Evolutionary conservation across 208 protist genomes (phyloP), one percentile per base, ranked within the genome.

Genomic region (Crithidia sp.): DNA sequence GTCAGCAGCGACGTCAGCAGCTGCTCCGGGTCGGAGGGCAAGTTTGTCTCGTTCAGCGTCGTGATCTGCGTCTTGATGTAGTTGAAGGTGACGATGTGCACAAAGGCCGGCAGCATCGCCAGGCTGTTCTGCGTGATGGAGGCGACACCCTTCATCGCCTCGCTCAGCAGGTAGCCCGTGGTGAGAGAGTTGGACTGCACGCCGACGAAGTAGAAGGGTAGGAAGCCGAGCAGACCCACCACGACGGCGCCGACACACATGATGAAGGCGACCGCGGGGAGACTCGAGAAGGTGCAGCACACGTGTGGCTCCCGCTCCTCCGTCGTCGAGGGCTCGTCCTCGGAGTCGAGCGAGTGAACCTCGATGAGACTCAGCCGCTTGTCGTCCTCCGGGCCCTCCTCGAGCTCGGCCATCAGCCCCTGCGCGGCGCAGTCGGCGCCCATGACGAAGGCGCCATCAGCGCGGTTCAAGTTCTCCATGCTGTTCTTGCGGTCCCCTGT

Each of bases 171-270:
- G 67, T 79, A 77, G 16, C 73, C 75, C 0, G 78, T 90, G 5
- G 83, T 85, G 43, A 56, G 63, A 10, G 64, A 63, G 70, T 86
- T 87, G 28, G 74, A 81, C 12, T 53, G 40, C 62, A 85, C 73
- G 66, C 81, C 74, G 37, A 86, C 66, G 47, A 90, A 79, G 79
- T 86, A 90, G 58, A 88, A 84, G 43, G 86, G 86, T 6, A 88
- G 71, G 71, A 90, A 90, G 12, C 80, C 79, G n/a, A 90, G 52
- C 16, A 86, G 50, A 7, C 81, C 86, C 2, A 90, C 82, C 17
- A 87, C 56, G 53, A 86, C 63, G 16, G 81, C 81, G 54, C 86
- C 83, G 19, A 91, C 44, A 44, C 77, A 82, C 77, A 91, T 88
- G 47, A 88, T 79, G 47, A 70, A 77, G 9, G 81, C 79, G 47